phyloP scores from a whole-genome alignment of 352 stramenopile species.

The Phytopythium delawarense region DNA sequence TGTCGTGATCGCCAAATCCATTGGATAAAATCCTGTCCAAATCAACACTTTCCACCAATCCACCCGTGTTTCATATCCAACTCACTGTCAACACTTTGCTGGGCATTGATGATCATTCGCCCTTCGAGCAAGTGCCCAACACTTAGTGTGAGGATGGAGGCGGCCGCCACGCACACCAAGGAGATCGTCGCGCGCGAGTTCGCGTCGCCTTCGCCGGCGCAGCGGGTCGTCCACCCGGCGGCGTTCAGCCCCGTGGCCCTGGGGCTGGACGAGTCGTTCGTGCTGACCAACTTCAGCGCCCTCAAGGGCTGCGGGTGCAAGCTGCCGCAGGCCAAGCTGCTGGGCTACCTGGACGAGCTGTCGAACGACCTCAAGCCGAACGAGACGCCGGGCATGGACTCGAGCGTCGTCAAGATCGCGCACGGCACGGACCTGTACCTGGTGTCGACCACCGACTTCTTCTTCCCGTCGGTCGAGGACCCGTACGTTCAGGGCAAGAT shows the following conservation, averaged over 20 bases:
- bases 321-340: conserved; percentile 91
- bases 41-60: background rate
- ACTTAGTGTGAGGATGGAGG: conserved; percentile 36
- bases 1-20: background rate
- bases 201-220: conserved; percentile 3
- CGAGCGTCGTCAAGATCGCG: conserved; percentile 88
- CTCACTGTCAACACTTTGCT: background rate
- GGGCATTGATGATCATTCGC: too few species aligned
- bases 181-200: conserved; percentile 65
- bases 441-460: conserved; percentile 95
- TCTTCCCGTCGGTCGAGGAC: conserved; percentile 94
- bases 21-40: background rate
- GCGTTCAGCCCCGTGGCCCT: conserved; percentile 56
- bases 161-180: conserved; percentile 45
- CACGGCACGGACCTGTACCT: conserved; percentile 81
- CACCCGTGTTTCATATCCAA: background rate
- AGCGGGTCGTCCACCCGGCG: background rate
- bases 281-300: conserved; percentile 78
- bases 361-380: conserved; percentile 91
- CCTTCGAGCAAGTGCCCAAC: background rate
- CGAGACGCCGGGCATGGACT: conserved; percentile 87
- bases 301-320: conserved; percentile 97
- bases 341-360: conserved; percentile 88
- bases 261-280: conserved; percentile 72
- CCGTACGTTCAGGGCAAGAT: conserved; percentile 93